Evolutionary conservation across 164 flowering plant genomes (phyloP).

Genomic region (Chimonanthus praecox): DNA sequence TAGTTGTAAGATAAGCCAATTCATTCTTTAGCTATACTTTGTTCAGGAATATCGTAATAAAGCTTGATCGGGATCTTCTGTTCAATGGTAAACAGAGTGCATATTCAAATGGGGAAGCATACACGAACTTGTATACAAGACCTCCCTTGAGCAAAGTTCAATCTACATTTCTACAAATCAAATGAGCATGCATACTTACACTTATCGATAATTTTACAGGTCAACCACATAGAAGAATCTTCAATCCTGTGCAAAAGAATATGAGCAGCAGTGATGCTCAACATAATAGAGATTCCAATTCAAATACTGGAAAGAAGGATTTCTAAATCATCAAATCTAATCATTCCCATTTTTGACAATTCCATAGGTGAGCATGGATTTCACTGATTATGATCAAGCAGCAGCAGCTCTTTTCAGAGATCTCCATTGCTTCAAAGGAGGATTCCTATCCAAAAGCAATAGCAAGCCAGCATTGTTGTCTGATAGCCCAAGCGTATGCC

Average conservation of each 20-base stretch:
- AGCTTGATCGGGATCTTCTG: too few species aligned
- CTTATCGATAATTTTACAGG: slow-evolving; percentile 19
- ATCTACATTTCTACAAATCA: slow-evolving; percentile 20
- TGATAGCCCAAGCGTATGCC: slow-evolving; percentile 67
- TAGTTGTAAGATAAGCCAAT: too few species aligned
- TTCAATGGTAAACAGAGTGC: too few species aligned
- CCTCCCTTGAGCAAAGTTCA: background rate
- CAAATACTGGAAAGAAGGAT: slow-evolving; percentile 20
- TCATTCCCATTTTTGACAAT: background rate
- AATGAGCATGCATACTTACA: slow-evolving; percentile 15
- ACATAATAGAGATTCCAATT: slow-evolving; percentile 14
- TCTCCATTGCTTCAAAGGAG: slow-evolving; percentile 55
- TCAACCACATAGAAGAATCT: slow-evolving; percentile 17
- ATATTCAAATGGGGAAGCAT: too few species aligned
- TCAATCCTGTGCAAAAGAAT: slow-evolving; percentile 17
- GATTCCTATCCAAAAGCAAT: slow-evolving; percentile 60
- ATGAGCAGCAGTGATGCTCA: slow-evolving; percentile 19
- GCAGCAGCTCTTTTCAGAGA: slow-evolving; percentile 32
- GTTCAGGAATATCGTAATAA: too few species aligned
- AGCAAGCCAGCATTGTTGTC: slow-evolving; percentile 62
- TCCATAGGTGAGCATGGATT: slow-evolving; percentile 7
- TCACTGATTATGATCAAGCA: slow-evolving; percentile 2
- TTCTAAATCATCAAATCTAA: too few species aligned
- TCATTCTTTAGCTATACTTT: too few species aligned
- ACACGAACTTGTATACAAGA: too few species aligned